Conservation (phyloP, 345 rosid species). For the Eucalyptus sp. region DNA sequence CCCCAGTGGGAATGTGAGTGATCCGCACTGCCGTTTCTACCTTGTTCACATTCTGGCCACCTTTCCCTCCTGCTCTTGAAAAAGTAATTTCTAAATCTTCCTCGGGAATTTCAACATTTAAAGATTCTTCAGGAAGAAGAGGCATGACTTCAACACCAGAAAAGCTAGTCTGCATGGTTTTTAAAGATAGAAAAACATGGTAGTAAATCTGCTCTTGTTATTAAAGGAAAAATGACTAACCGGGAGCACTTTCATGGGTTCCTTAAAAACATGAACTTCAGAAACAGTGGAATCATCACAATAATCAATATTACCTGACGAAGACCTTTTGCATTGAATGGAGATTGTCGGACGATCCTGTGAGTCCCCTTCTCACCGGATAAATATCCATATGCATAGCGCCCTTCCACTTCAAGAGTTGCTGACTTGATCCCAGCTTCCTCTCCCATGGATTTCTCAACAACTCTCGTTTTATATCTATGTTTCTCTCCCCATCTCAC, state of each 20-base stretch:
- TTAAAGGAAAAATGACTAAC: not conserved
- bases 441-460: conserved; percentile 85
- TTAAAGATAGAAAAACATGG: not conserved
- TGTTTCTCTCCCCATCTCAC: conserved; percentile 98
- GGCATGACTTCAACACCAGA: conserved; percentile 94
- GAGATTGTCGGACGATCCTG: conserved; percentile 91
- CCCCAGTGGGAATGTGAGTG: conserved; percentile 85
- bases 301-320: conserved; percentile 55
- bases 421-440: conserved; percentile 98
- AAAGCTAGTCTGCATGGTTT: conserved; percentile 67
- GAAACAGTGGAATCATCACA: not conserved
- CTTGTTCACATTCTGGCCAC: conserved; percentile 97
- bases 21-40: conserved; percentile 92
- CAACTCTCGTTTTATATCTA: conserved; percentile 64
- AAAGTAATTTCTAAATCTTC: conserved; percentile 78
- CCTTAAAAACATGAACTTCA: not conserved
- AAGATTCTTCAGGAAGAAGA: conserved; percentile 76
- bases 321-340: conserved; percentile 93
- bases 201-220: not conserved
- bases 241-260: not conserved
- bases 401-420: conserved; percentile 77
- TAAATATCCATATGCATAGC: conserved; percentile 83
- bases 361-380: conserved; percentile 98
- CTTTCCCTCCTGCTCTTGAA: conserved; percentile 95
- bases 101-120: conserved; percentile 67